phyloP scores from a whole-genome alignment of 441 rosid genomes.

The Melastoma candidum region DNA sequence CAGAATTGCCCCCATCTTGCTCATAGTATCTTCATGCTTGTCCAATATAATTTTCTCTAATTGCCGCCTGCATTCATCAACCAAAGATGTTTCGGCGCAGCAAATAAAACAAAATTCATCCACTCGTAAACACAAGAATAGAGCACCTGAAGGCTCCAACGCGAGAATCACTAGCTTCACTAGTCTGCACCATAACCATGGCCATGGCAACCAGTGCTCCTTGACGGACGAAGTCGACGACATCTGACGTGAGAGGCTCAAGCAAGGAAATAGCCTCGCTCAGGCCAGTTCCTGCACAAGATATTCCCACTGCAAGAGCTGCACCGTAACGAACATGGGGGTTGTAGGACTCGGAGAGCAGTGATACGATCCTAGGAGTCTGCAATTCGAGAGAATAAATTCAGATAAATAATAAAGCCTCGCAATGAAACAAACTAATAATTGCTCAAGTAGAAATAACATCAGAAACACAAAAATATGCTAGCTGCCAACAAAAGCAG shows the following conservation, averaged over 20 bases:
- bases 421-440: too few relatives aligned
- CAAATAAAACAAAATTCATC: neutral
- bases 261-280: slow-evolving; percentile 92
- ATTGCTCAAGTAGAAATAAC: too few relatives aligned
- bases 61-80: slow-evolving; percentile 52
- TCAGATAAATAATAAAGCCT: too few relatives aligned
- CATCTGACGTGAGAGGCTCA: slow-evolving; percentile 96
- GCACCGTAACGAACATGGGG: slow-evolving; percentile 99
- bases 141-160: slow-evolving; percentile 87
- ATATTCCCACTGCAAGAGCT: slow-evolving; percentile 95
- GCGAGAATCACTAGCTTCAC: slow-evolving; percentile 92
- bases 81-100: neutral
- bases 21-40: slow-evolving; percentile 96
- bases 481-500: neutral
- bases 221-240: slow-evolving; percentile 98
- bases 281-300: slow-evolving; percentile 95
- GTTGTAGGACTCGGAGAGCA: slow-evolving; percentile 86
- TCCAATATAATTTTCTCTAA: slow-evolving; percentile 89
- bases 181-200: slow-evolving; percentile 94
- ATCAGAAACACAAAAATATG: neutral
- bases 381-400: slow-evolving; percentile 22
- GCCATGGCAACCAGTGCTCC: slow-evolving; percentile 99
- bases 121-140: neutral
- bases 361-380: slow-evolving; percentile 95
- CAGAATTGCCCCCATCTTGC: slow-evolving; percentile 99